phyloP scores from a whole-genome alignment of 2,329 filamentous ascomycete genomes.

The Trichoderma guizhouense region DNA sequence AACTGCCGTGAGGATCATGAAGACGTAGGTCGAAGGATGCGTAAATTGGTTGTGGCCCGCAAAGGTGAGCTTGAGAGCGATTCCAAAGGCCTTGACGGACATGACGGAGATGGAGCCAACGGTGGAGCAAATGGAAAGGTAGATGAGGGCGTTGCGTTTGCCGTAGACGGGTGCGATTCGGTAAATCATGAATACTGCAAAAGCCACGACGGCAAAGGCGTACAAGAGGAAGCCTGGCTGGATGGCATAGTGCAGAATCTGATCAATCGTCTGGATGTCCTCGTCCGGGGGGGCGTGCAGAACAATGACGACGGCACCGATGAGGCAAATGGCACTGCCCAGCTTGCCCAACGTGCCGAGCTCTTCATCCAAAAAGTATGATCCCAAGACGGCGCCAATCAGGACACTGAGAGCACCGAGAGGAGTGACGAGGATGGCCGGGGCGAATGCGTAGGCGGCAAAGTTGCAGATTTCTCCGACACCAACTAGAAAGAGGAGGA shows the following conservation, averaged over 20 bases:
- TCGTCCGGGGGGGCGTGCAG: conserved; percentile 94
- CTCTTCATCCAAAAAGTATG: conserved; percentile 89
- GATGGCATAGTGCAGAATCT: conserved; percentile 86
- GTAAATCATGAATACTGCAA: conserved; percentile 95
- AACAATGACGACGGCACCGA: conserved; percentile 95
- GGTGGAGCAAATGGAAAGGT: conserved; percentile 95
- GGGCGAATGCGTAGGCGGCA: conserved; percentile 95
- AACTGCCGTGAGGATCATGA: conserved; percentile 85
- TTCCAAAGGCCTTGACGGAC: conserved; percentile 98
- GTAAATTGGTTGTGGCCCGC: conserved; percentile 92
- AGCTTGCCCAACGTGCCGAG: conserved; percentile 89
- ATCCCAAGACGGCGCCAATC: conserved; percentile 89
- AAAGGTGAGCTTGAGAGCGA: conserved; percentile 92
- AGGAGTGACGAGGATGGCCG: conserved; percentile 96
- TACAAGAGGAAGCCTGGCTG: conserved; percentile 91
- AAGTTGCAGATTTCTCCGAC: conserved; percentile 96
- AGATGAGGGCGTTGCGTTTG: conserved; percentile 93
- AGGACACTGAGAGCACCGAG: conserved; percentile 90
- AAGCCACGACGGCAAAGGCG: conserved; percentile 72
- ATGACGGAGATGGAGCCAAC: conserved; percentile 98
- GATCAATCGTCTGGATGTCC: conserved; percentile 84
- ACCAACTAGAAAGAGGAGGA: conserved; percentile 62
- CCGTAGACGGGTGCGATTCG: conserved; percentile 84
- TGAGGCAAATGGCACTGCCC: conserved; percentile 91
- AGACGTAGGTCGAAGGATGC: conserved; percentile 94